Base-by-base conservation (phyloP, 2,329 filamentous ascomycete genomes). In the Atkinsonella texensis region DNA sequence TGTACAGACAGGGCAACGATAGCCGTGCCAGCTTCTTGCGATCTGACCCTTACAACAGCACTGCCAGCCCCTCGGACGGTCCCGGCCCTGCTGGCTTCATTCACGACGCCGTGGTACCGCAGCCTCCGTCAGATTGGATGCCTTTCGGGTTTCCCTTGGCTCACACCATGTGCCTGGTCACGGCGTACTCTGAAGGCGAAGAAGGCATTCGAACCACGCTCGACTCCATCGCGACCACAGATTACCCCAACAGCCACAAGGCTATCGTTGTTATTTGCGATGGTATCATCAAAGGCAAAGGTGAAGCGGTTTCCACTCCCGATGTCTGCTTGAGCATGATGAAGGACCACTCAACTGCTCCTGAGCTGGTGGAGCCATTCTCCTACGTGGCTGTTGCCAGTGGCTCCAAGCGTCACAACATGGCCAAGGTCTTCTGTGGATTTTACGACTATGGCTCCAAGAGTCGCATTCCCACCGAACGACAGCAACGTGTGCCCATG, bases 241-340 rank as follows among this genome's bases (percentile, higher is more conserved):
- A 98, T 68, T 98, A 98, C 62, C 93, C 93, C 48, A 98, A 98
- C 76, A 97, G 91, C 67, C 94, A 98, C 77, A 98, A 98, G 71
- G 81, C 90, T 31, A 93, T 98, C 60, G 77, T 98, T 54, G 87
- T 96, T 61, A 87, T 98, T 60, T 98, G 93, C 70, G 93, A 98
- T 67, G 93, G 93, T 70, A 80, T 97, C 64, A 95, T 98, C 74
- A 96, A 96, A 72, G 94, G 94, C 58, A 81, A 94, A 62, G 93
- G 94, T 47, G 93, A 98, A 69, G 72, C 76, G 9, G 73, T 86
- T 61, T 87, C 89, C 3, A 98, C 93, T 0, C 93, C 93, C 1
- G 93, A 98, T 12, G 87, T 94, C 59, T 84, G 86, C 58, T 72
- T 98, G 52, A 76, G 81, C 62, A 98, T 98, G 93, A 87, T 98